These are phyloP conservation scores for Neonectria hederae DNA, from an alignment of 2,329 filamentous ascomycete genomes.

Conservation along the genomic window DNA sequence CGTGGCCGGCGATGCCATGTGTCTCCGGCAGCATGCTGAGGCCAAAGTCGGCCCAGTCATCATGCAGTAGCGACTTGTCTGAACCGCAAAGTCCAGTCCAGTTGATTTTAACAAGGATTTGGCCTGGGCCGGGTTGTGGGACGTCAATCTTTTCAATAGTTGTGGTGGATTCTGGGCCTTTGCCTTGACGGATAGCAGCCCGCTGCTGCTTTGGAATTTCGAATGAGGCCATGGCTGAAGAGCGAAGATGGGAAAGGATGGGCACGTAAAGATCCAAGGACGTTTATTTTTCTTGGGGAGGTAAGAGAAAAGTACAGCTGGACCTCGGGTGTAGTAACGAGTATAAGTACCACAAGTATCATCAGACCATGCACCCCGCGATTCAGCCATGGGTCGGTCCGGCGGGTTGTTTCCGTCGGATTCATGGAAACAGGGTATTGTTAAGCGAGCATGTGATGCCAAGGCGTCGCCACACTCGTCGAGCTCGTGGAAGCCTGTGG, in stretches of 20 bases:
- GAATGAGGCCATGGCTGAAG: constrained; percentile 24
- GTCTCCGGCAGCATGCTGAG: constrained; percentile 30
- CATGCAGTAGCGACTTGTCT: constrained; percentile 38
- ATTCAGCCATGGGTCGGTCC: constrained; percentile 1
- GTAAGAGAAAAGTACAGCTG: background rate
- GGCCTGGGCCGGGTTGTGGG: constrained; percentile 30
- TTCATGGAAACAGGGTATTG: constrained; percentile 5
- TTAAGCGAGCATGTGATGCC: background rate
- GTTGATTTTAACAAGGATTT: constrained; percentile 38
- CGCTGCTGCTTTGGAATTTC: constrained; percentile 31
- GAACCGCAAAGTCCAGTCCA: constrained; percentile 41
- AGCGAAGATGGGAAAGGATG: background rate
- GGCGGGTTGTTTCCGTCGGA: background rate
- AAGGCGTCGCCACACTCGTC: background rate
- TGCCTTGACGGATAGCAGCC: constrained; percentile 38
- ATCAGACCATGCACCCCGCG: constrained; percentile 4
- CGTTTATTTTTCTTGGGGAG: background rate
- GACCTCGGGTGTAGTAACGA: background rate
- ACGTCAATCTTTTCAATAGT: constrained; percentile 32
- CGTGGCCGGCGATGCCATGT: constrained; percentile 71
- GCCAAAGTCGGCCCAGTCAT: constrained; percentile 39
- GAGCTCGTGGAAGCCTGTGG: background rate
- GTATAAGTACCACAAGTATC: background rate
- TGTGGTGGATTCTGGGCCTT: constrained; percentile 23
- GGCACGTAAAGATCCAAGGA: background rate